Conservation (phyloP, 108 stramenopile species). For the Cyclotella atomus region DNA sequence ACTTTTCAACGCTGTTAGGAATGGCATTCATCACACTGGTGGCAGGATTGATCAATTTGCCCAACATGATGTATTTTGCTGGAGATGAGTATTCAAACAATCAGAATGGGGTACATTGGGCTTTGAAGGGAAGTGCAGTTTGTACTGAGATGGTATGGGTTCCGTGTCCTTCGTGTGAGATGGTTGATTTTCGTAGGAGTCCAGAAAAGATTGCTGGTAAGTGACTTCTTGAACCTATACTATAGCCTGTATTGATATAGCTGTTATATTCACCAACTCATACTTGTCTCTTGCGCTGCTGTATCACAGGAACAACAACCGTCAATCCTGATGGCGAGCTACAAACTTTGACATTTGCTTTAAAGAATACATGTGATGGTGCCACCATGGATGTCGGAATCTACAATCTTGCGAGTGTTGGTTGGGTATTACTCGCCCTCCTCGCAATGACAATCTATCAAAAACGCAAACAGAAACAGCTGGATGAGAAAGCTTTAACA, state of each 20-base stretch:
- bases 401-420: conserved; percentile 64
- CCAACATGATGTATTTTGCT: conserved; percentile 67
- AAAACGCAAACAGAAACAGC: conserved; percentile 58
- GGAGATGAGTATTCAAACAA: conserved; percentile 55
- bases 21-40: conserved; percentile 66
- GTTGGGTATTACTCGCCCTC: conserved; percentile 59
- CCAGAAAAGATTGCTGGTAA: conserved; percentile 33
- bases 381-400: conserved; percentile 53
- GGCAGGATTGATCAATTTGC: conserved; percentile 74
- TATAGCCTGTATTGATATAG: background rate
- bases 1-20: conserved; percentile 74
- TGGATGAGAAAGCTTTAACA: conserved; percentile 90
- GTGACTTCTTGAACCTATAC: conserved; percentile 13
- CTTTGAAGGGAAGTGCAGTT: conserved; percentile 64
- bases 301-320: conserved; percentile 37
- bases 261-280: conserved; percentile 21
- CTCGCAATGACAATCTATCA: conserved; percentile 57
- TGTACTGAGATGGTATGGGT: conserved; percentile 71
- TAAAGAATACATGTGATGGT: conserved; percentile 70
- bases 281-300: too few relatives aligned
- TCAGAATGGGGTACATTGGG: conserved; percentile 35
- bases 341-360: conserved; percentile 54
- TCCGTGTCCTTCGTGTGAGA: conserved; percentile 47
- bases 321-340: conserved; percentile 38
- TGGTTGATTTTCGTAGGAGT: conserved; percentile 39